phyloP scores from a whole-genome alignment of 2,329 filamentous ascomycete species.

The Nigrospora sphaerica region DNA sequence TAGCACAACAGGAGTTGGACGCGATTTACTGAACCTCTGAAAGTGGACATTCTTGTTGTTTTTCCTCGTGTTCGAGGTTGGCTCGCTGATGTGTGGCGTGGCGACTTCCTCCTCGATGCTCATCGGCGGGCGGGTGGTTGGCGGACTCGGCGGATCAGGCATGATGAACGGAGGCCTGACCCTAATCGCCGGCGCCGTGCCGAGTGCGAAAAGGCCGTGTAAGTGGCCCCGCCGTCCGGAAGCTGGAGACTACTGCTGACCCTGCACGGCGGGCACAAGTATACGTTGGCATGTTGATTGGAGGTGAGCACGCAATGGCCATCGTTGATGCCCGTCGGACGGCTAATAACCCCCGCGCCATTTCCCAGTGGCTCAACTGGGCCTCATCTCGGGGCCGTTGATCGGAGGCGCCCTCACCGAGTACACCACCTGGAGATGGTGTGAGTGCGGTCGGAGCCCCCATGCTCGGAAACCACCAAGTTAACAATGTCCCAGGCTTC shows the following conservation, averaged over 20 bases:
- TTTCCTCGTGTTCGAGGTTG: conserved; percentile 44
- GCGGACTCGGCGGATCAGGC: conserved; percentile 41
- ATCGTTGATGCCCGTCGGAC: too few relatives aligned
- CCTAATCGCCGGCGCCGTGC: conserved; percentile 32
- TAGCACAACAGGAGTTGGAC: conserved; percentile 22
- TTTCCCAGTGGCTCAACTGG: conserved; percentile 28
- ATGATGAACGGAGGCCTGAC: conserved; percentile 41
- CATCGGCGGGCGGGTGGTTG: conserved; percentile 44
- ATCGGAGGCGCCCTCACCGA: conserved; percentile 35
- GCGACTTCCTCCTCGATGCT: conserved; percentile 39
- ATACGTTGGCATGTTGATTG: conserved; percentile 9
- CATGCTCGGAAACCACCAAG: background rate
- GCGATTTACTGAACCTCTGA: conserved; percentile 11
- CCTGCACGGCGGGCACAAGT: background rate
- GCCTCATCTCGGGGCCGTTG: conserved; percentile 37
- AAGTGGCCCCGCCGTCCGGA: background rate
- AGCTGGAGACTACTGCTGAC: background rate
- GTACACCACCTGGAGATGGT: conserved; percentile 37
- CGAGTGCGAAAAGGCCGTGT: conserved; percentile 28
- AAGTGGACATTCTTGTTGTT: conserved; percentile 28
- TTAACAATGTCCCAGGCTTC: conserved; percentile 23
- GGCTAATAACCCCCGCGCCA: too few relatives aligned
- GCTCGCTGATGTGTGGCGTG: conserved; percentile 41
- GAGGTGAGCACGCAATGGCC: conserved; percentile 3
- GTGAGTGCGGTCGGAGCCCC: conserved; percentile 15